A percentile compares a stretch with the other conserved stretches of the same genome.
These are phyloP conservation scores for Botrytis medusae DNA, from an alignment of 2,329 filamentous ascomycete species.

Conservation along the genomic window DNA sequence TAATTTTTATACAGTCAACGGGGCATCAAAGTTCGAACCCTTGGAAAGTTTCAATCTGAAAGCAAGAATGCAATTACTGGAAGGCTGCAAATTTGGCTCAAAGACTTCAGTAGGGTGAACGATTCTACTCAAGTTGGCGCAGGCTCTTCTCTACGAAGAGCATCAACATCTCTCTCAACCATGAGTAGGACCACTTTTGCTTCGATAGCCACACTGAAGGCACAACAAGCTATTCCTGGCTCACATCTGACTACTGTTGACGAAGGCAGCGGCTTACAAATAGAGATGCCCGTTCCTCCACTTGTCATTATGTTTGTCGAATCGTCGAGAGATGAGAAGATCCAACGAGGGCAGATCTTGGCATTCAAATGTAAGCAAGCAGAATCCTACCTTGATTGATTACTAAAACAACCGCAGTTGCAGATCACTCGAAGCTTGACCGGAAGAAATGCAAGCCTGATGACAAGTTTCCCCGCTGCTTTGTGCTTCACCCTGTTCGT, in stretches of 20 bases:
- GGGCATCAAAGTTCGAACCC: slow-evolving; percentile 1
- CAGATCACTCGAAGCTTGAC: neutral
- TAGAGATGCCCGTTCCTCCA: slow-evolving; percentile 3
- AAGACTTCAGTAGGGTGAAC: neutral
- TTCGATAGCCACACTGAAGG: slow-evolving; percentile 2
- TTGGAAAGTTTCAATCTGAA: neutral
- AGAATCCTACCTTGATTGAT: neutral
- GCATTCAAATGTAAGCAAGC: slow-evolving; percentile 16
- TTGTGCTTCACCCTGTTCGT: neutral
- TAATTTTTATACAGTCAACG: slow-evolving; percentile 5
- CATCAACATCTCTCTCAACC: slow-evolving; percentile 5
- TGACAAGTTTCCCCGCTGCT: slow-evolving; percentile 4
- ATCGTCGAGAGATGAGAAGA: neutral
- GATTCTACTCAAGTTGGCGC: neutral
- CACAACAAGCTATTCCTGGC: neutral
- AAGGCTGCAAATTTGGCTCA: slow-evolving; percentile 12
- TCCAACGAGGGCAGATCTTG: slow-evolving; percentile 6
- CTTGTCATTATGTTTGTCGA: slow-evolving; percentile 20
- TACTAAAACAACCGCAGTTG: neutral
- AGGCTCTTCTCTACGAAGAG: neutral
- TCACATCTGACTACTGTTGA: neutral
- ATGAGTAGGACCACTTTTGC: slow-evolving; percentile 10
- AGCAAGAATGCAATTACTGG: slow-evolving; percentile 6
- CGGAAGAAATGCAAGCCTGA: neutral
- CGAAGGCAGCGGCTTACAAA: neutral